Conservation (phyloP, 495 filamentous ascomycete species). For the Neurospora pannonica region DNA sequence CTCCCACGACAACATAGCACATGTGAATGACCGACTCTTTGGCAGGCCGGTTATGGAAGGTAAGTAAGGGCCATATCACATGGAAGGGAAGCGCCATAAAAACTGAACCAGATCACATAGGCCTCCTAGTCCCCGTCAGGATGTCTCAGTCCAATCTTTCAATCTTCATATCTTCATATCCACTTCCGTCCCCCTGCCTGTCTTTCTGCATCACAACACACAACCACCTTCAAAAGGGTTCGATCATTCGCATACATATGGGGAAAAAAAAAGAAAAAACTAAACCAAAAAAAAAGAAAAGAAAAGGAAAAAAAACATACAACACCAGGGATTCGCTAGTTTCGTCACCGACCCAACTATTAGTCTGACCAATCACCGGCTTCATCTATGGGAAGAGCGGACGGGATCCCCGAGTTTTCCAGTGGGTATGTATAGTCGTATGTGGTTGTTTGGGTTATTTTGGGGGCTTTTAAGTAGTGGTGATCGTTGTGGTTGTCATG, state of each 20-base stretch:
- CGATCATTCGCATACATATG: too few relatives aligned
- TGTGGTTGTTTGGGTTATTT: not conserved
- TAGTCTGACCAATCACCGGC: conserved; percentile 1
- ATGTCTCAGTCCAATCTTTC: too few relatives aligned
- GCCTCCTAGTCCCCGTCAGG: not conserved
- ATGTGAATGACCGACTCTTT: too few relatives aligned
- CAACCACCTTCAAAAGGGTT: not conserved
- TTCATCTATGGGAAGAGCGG: conserved; percentile 43
- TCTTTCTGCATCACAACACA: not conserved
- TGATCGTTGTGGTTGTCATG: too few relatives aligned
- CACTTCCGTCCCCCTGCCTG: not conserved
- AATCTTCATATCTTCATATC: not conserved
- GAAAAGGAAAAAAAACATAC: not conserved
- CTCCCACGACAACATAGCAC: too few relatives aligned
- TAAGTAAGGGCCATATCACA: not conserved
- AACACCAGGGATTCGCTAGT: not conserved
- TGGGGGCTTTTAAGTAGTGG: not conserved
- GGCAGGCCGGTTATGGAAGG: too few relatives aligned
- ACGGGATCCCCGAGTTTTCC: conserved; percentile 41
- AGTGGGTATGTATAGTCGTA: not conserved
- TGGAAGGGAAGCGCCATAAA: too few relatives aligned
- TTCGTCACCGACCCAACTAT: not conserved
- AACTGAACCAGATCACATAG: not conserved
- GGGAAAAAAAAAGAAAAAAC: not conserved
- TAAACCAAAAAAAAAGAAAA: too few relatives aligned